Evolutionary conservation across 2,329 filamentous ascomycete genomes (phyloP).

Genomic region (Talaromyces sp.): DNA sequence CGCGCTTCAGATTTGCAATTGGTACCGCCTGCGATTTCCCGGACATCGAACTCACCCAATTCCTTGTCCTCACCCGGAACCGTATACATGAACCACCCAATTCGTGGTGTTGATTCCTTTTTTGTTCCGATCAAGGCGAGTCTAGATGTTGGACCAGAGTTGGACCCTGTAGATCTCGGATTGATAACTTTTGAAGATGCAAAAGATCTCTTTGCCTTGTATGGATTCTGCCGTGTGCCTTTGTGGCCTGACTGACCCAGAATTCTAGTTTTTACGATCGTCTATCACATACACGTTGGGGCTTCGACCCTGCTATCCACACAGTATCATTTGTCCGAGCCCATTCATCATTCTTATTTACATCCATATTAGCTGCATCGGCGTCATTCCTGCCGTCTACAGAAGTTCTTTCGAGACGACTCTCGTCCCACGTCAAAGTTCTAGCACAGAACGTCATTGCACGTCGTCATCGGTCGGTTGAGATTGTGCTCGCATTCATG

Average conservation of each 20-base stretch:
- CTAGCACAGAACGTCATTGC: slow-evolving; percentile 62
- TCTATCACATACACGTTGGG: slow-evolving; percentile 71
- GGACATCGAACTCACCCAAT: slow-evolving; percentile 26
- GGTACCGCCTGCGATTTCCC: slow-evolving; percentile 36
- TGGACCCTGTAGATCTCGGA: slow-evolving; percentile 68
- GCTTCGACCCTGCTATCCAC: slow-evolving; percentile 65
- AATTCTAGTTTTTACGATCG: slow-evolving; percentile 62
- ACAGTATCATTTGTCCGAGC: slow-evolving; percentile 63
- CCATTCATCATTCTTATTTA: slow-evolving; percentile 68
- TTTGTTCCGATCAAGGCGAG: slow-evolving; percentile 64
- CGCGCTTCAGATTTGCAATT: slow-evolving; percentile 66
- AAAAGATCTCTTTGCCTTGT: slow-evolving; percentile 63
- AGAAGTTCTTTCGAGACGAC: slow-evolving; percentile 61
- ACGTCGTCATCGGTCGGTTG: slow-evolving; percentile 64
- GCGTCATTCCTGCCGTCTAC: slow-evolving; percentile 65
- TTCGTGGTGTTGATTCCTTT: slow-evolving; percentile 54
- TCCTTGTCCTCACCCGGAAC: slow-evolving; percentile 42
- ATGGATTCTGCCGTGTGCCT: slow-evolving; percentile 29
- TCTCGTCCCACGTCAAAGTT: slow-evolving; percentile 62
- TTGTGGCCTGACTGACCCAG: neutral
- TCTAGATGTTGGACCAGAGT: slow-evolving; percentile 60
- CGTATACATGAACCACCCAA: slow-evolving; percentile 15
- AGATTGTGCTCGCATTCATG: slow-evolving; percentile 73
- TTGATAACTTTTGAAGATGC: slow-evolving; percentile 66
- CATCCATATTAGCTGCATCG: slow-evolving; percentile 66